Percentiles rank a stretch among this genome's conserved stretches.
Evolutionary conservation across 345 rosid species (phyloP).

Genomic region (Triadica sebifera): DNA sequence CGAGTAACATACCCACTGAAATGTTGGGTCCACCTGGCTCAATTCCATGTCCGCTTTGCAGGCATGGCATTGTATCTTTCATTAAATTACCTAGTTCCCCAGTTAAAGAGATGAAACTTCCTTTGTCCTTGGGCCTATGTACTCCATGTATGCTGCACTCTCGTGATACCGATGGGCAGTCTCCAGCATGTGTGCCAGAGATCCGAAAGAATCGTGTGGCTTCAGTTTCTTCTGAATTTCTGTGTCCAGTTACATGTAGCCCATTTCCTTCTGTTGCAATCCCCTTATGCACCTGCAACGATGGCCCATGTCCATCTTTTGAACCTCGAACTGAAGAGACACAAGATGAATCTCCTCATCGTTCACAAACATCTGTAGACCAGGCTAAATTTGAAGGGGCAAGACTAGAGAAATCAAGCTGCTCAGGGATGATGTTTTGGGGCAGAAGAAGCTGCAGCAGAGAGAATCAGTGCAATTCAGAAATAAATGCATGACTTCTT

Average conservation of each 20-base stretch:
- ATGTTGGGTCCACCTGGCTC: slow-evolving; percentile 70
- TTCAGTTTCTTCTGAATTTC: slow-evolving; percentile 77
- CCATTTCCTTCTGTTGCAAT: slow-evolving; percentile 90
- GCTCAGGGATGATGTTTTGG: slow-evolving; percentile 99
- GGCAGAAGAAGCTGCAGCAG: slow-evolving; percentile 98
- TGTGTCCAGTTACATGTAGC: slow-evolving; percentile 89
- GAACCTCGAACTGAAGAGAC: slow-evolving; percentile 61
- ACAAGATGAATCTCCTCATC: slow-evolving; percentile 46
- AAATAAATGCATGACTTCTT: slow-evolving; percentile 68
- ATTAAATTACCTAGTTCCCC: slow-evolving; percentile 64
- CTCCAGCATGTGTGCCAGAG: slow-evolving; percentile 60
- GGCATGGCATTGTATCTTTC: slow-evolving; percentile 80
- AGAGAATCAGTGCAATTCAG: slow-evolving; percentile 97
- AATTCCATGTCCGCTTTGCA: slow-evolving; percentile 96
- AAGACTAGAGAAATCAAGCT: slow-evolving; percentile 73
- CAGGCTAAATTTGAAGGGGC: slow-evolving; percentile 76
- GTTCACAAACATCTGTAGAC: slow-evolving; percentile 43
- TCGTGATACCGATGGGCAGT: slow-evolving; percentile 47
- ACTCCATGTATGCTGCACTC: slow-evolving; percentile 90
- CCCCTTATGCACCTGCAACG: slow-evolving; percentile 84
- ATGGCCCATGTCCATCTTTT: slow-evolving; percentile 75
- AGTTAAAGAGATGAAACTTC: slow-evolving; percentile 57
- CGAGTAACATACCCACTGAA: slow-evolving; percentile 67
- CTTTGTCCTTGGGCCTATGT: slow-evolving; percentile 76
- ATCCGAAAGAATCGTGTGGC: slow-evolving; percentile 63